Conservation (phyloP, 75 land plant genomes). For the Larix kaempferi region DNA sequence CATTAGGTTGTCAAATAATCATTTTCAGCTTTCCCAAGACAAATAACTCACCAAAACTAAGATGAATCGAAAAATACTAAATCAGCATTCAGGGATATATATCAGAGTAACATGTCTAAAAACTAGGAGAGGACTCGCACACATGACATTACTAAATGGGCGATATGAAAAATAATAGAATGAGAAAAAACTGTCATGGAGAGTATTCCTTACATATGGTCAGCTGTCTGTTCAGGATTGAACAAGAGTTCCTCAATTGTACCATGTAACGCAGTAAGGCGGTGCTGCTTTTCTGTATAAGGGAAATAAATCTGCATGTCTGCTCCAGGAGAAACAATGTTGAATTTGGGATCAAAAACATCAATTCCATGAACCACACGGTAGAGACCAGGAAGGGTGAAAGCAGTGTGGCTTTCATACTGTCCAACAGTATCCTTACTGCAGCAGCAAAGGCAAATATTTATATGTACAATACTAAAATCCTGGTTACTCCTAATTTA, state of each 20-base stretch:
- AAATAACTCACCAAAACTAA: too few relatives aligned
- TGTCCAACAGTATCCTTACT: constrained; percentile 66
- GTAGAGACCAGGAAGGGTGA: constrained; percentile 67
- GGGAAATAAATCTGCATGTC: constrained; percentile 64
- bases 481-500: too few relatives aligned
- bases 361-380: constrained; percentile 72
- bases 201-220: constrained; percentile 42
- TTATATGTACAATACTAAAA: too few relatives aligned
- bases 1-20: too few relatives aligned
- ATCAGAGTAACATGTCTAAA: too few relatives aligned
- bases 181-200: too few relatives aligned
- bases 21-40: too few relatives aligned
- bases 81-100: too few relatives aligned
- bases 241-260: constrained; percentile 51
- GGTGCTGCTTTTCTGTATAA: constrained; percentile 38
- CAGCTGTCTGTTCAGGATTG: constrained; percentile 37
- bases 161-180: too few relatives aligned
- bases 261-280: constrained; percentile 52
- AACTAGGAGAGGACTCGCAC: too few relatives aligned
- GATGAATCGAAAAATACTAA: too few relatives aligned
- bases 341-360: constrained; percentile 80
- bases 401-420: constrained; percentile 67
- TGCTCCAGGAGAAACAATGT: constrained; percentile 75
- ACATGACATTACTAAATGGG: too few relatives aligned
- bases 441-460: constrained; percentile 10